These are phyloP conservation scores for Pharnaceum exiguum DNA, from an alignment of 148 eudicot species.

Conservation along the genomic window DNA sequence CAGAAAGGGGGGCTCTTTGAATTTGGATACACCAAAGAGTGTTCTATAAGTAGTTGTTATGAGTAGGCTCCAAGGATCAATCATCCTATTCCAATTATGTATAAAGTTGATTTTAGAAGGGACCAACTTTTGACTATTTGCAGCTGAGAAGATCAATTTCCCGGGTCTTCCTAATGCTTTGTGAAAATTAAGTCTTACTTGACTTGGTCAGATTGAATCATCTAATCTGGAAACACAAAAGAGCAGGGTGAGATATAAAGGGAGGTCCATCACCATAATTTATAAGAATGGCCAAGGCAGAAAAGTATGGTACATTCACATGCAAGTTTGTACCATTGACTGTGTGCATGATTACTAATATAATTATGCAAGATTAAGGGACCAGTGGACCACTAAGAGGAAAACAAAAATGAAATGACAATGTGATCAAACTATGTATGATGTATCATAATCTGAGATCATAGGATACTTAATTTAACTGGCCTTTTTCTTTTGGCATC, in stretches of 20 bases:
- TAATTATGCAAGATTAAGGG: no score
- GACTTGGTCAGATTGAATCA: constrained; percentile 24
- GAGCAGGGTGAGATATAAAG: constrained; percentile 1
- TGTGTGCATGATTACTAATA: no score
- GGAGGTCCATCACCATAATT: background rate
- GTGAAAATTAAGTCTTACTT: constrained; percentile 4
- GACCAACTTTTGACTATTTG: constrained; percentile 10
- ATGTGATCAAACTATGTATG: background rate
- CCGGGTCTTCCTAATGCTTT: background rate
- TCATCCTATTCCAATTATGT: background rate
- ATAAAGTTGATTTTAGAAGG: background rate
- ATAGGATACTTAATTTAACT: constrained; percentile 9
- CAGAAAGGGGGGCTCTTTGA: no score
- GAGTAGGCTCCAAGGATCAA: no score
- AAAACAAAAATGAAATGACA: no score
- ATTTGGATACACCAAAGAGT: no score
- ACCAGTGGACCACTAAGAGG: background rate
- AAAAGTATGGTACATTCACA: constrained; percentile 19
- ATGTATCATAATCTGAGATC: constrained; percentile 4
- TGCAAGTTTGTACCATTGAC: constrained; percentile 25
- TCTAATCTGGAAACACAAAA: background rate
- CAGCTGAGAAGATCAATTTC: background rate
- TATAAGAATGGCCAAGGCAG: constrained; percentile 3
- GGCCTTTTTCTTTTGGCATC: background rate
- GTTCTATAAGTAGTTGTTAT: no score